Conservation (phyloP, 2,329 filamentous ascomycete genomes). For the Phialemonium atrogriseum region DNA sequence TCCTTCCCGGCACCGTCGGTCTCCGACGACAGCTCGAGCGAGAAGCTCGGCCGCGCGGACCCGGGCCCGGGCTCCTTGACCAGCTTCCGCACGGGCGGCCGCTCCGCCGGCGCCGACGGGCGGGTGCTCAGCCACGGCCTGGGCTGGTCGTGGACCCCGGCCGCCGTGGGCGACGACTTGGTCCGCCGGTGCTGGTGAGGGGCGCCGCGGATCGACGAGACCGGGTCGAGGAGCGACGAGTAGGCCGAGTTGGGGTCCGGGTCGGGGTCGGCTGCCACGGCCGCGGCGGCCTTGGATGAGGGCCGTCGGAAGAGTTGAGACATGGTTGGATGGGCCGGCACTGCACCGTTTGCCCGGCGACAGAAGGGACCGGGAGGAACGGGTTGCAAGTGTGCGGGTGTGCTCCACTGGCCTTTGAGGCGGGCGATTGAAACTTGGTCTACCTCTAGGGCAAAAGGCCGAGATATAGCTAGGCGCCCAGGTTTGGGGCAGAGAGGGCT, state of each 20-base stretch:
- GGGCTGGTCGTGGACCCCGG: conserved; percentile 3
- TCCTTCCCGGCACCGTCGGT: conserved; percentile 12
- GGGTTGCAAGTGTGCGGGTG: no score
- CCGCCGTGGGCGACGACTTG: conserved; percentile 6
- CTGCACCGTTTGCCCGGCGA: no score
- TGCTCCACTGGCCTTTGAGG: no score
- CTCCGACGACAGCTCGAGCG: conserved; percentile 13
- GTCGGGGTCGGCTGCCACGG: neutral
- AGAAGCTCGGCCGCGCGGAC: conserved; percentile 11
- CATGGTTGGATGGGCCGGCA: neutral
- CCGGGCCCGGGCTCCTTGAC: conserved; percentile 14
- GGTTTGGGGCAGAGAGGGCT: no score
- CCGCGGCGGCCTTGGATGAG: neutral
- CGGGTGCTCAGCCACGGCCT: conserved; percentile 9
- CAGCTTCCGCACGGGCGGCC: conserved; percentile 14
- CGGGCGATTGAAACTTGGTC: no score
- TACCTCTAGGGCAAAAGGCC: no score
- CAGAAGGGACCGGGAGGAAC: no score
- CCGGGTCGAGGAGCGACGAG: conserved; percentile 13
- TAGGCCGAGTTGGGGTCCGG: conserved; percentile 10
- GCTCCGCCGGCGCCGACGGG: conserved; percentile 9
- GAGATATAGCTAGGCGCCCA: no score
- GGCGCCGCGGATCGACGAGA: conserved; percentile 1
- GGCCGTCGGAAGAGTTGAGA: neutral
- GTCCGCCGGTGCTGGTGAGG: conserved; percentile 2